Evolutionary conservation across 345 rosid species (phyloP).

Genomic region (Populus euphratica): DNA sequence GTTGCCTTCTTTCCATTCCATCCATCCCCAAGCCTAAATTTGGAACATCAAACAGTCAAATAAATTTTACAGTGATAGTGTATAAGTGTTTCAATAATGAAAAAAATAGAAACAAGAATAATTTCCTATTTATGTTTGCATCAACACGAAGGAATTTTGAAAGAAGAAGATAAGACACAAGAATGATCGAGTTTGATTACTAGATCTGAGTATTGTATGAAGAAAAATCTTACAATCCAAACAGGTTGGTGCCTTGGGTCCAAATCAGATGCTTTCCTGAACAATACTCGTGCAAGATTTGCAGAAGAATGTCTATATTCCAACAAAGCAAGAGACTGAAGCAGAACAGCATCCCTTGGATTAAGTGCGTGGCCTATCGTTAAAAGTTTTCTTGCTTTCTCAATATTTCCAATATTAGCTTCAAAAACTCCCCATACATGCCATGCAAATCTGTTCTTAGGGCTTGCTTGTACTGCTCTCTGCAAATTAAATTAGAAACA

Average conservation of each 20-base stretch:
- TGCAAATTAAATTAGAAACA: slow-evolving; percentile 19
- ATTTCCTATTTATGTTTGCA: too few relatives aligned
- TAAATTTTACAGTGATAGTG: background rate
- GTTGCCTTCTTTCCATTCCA: slow-evolving; percentile 99
- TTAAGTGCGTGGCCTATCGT: slow-evolving; percentile 89
- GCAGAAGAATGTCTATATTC: slow-evolving; percentile 82
- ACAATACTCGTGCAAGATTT: slow-evolving; percentile 65
- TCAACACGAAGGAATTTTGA: background rate
- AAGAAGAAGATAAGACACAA: background rate
- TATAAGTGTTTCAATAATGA: too few relatives aligned
- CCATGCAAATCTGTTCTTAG: slow-evolving; percentile 95
- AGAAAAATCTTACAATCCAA: slow-evolving; percentile 75
- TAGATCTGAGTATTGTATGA: slow-evolving; percentile 1
- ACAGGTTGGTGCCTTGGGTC: slow-evolving; percentile 91
- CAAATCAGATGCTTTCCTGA: slow-evolving; percentile 77
- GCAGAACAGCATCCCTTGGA: slow-evolving; percentile 92
- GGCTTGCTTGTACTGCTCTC: slow-evolving; percentile 96
- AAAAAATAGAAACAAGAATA: too few relatives aligned
- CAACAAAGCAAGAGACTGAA: slow-evolving; percentile 85
- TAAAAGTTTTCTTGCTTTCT: slow-evolving; percentile 75
- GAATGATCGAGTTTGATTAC: background rate
- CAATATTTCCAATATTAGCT: slow-evolving; percentile 60
- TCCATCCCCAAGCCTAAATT: slow-evolving; percentile 98
- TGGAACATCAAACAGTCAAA: slow-evolving; percentile 17
- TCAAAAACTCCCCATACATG: slow-evolving; percentile 96